A percentile compares a stretch with the other conserved stretches of the same genome.
Conservation (phyloP, 495 filamentous ascomycete species). For the Penicillium simplicissimum region DNA sequence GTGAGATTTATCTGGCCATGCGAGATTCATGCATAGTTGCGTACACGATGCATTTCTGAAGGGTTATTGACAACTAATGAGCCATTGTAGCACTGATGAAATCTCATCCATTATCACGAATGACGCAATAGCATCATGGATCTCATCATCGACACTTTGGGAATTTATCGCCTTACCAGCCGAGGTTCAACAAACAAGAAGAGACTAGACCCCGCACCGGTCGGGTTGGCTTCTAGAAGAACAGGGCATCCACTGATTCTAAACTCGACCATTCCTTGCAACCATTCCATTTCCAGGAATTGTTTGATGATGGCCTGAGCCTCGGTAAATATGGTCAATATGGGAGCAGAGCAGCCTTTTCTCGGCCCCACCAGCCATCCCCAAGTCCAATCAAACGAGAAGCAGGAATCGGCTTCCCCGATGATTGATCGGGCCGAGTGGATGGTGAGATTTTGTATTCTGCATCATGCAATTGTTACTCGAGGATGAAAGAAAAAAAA, state of each 20-base stretch:
- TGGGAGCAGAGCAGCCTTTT: background rate
- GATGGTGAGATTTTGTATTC: background rate
- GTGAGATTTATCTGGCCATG: background rate
- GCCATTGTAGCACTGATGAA: too few species aligned
- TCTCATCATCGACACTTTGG: too few species aligned
- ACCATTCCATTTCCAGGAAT: too few species aligned
- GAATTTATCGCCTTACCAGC: background rate
- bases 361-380: background rate
- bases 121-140: too few species aligned
- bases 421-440: constrained; percentile 21
- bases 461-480: background rate
- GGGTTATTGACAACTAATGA: background rate
- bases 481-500: too few species aligned
- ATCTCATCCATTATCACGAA: too few species aligned
- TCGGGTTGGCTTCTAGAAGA: background rate
- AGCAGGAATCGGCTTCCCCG: background rate
- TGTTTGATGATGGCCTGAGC: background rate
- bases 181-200: background rate
- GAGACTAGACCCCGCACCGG: background rate
- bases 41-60: background rate
- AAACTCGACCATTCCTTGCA: too few species aligned
- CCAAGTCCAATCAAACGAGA: background rate
- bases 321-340: too few species aligned
- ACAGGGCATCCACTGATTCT: too few species aligned
- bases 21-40: background rate